These are phyloP conservation scores for Pisolithus marmoratus DNA, from an alignment of 768 basidiomycete species.

Conservation along the genomic window DNA sequence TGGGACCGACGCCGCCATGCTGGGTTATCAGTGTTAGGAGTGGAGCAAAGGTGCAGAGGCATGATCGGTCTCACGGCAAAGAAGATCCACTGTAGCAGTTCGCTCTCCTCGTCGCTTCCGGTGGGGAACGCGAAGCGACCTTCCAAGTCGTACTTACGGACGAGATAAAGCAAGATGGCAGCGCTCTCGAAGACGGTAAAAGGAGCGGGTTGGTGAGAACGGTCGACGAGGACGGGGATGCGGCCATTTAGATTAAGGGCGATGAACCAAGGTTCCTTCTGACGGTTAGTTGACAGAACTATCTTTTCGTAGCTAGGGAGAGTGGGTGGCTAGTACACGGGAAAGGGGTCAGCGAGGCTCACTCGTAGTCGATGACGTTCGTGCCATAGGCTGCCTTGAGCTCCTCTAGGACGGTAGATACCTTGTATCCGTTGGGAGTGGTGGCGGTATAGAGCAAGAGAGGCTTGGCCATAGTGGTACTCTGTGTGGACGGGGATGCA, in stretches of 20 bases:
- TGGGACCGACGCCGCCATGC: slow-evolving; percentile 83
- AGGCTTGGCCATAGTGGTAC: slow-evolving; percentile 17
- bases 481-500: background rate
- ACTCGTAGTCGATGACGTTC: slow-evolving; percentile 45
- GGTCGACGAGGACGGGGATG: slow-evolving; percentile 65
- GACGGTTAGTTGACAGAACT: slow-evolving; percentile 56
- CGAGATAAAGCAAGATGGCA: slow-evolving; percentile 80
- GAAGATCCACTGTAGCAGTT: slow-evolving; percentile 83
- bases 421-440: slow-evolving; percentile 58
- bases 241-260: slow-evolving; percentile 68
- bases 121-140: slow-evolving; percentile 63
- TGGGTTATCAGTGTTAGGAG: slow-evolving; percentile 20
- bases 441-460: slow-evolving; percentile 31
- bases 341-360: slow-evolving; percentile 2
- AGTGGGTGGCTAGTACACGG: background rate
- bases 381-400: slow-evolving; percentile 48
- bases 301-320: slow-evolving; percentile 44
- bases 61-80: slow-evolving; percentile 53
- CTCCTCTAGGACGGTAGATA: slow-evolving; percentile 57
- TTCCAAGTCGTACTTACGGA: slow-evolving; percentile 77
- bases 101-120: slow-evolving; percentile 55
- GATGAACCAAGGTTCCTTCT: slow-evolving; percentile 81
- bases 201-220: slow-evolving; percentile 41
- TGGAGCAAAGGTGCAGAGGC: background rate
- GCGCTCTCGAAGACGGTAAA: slow-evolving; percentile 73